phyloP scores from a whole-genome alignment of 805 yeast species.

The Metschnikowia henanensis region DNA sequence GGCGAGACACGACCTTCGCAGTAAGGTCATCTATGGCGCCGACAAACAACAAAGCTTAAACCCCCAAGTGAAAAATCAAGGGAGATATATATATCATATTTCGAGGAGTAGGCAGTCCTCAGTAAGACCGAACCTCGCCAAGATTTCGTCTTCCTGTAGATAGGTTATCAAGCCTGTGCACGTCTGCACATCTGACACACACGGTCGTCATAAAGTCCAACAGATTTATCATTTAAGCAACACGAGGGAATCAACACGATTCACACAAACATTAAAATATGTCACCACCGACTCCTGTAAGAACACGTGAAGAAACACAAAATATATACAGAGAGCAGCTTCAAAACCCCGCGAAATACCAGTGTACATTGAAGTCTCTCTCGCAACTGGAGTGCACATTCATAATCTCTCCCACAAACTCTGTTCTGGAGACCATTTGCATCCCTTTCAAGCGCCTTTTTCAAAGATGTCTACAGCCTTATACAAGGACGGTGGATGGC shows the following conservation, averaged over 20 bases:
- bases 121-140: no score
- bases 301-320: slow-evolving; percentile 29
- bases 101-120: no score
- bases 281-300: slow-evolving; percentile 49
- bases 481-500: slow-evolving; percentile 24
- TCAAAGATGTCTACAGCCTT: slow-evolving; percentile 37
- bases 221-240: no score
- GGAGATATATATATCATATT: no score
- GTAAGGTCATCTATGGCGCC: no score
- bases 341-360: slow-evolving; percentile 29
- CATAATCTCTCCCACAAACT: slow-evolving; percentile 22
- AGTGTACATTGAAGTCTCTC: slow-evolving; percentile 34
- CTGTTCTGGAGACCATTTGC: slow-evolving; percentile 39
- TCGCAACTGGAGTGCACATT: slow-evolving; percentile 46
- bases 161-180: no score
- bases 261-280: slow-evolving; percentile 16
- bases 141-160: no score
- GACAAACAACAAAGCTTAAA: no score
- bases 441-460: slow-evolving; percentile 44
- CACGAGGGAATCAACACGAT: background rate
- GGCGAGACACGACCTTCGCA: no score
- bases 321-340: slow-evolving; percentile 27
- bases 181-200: no score
- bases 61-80: no score
- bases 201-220: no score